Percentiles rank a stretch among this genome's conserved stretches.
Evolutionary conservation across 2,329 filamentous ascomycete genomes (phyloP).

Genomic region (Penicillium sp.): DNA sequence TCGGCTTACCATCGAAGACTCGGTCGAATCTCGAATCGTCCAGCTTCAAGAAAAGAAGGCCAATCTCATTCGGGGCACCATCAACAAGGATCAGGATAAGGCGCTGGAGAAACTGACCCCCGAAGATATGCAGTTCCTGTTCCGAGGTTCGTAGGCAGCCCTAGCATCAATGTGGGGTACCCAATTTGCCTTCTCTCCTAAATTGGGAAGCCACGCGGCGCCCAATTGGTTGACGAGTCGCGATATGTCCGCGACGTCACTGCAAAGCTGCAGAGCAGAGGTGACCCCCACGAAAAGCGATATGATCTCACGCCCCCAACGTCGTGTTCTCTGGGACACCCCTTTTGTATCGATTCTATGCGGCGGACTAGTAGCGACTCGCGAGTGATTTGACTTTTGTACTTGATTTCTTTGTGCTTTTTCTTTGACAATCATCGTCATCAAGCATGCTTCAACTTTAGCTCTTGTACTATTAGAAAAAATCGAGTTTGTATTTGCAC

Average conservation of each 20-base stretch:
- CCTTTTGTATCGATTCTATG: background rate
- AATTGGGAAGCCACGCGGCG: background rate
- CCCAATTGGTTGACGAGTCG: background rate
- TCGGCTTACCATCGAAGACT: conserved; percentile 93
- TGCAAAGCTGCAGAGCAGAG: background rate
- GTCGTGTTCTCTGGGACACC: background rate
- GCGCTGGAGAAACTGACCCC: conserved; percentile 90
- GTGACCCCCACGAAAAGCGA: background rate
- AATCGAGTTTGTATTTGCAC: background rate
- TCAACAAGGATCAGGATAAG: conserved; percentile 82
- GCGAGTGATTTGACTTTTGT: background rate
- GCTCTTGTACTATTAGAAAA: background rate
- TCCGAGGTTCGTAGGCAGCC: conserved; percentile 67
- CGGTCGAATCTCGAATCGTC: conserved; percentile 94
- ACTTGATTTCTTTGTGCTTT: background rate
- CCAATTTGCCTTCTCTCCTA: background rate
- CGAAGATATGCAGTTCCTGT: conserved; percentile 94
- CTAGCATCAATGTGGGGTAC: background rate
- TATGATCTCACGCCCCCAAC: background rate
- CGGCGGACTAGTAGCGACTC: background rate
- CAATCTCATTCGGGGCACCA: conserved; percentile 94
- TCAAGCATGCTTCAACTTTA: background rate
- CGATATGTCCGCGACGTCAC: background rate
- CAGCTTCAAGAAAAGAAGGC: conserved; percentile 98
- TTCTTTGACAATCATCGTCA: background rate